These are phyloP conservation scores for Amaranthus hypochondriacus DNA, from an alignment of 148 eudicot genomes.

Conservation along the genomic window DNA sequence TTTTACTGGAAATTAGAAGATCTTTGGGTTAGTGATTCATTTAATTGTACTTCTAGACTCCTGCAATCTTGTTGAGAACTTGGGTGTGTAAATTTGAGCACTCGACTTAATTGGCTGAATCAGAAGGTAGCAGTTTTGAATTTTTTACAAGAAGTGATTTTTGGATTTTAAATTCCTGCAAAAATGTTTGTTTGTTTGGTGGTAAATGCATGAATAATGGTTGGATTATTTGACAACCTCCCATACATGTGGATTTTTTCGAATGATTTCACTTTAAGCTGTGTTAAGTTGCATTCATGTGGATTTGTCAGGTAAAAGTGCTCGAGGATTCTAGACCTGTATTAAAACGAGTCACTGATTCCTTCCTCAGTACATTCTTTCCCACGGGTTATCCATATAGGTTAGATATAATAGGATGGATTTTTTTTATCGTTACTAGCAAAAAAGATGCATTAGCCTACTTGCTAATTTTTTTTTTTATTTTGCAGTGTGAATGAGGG, in stretches of 20 bases:
- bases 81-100: not conserved
- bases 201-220: too few relatives aligned
- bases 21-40: not conserved
- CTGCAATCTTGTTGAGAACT: not conserved
- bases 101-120: too few relatives aligned
- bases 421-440: not conserved
- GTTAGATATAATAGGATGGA: conserved; percentile 27
- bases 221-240: too few relatives aligned
- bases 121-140: too few relatives aligned
- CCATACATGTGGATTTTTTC: too few relatives aligned
- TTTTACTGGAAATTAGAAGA: not conserved
- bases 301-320: conserved; percentile 48
- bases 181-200: not conserved
- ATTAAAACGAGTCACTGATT: conserved; percentile 51
- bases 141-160: not conserved
- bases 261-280: not conserved
- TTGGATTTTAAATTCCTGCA: not conserved
- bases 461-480: conserved; percentile 1
- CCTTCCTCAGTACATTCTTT: conserved; percentile 78
- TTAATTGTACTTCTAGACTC: too few relatives aligned
- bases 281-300: not conserved
- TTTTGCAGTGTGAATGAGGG: conserved; percentile 93
- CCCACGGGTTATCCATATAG: conserved; percentile 98
- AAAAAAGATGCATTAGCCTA: not conserved
- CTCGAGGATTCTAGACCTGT: conserved; percentile 75